Percentiles rank a stretch among this genome's conserved stretches.
Conservation (phyloP, 1,284 basidiomycete species). For the Flammula alnicola region DNA sequence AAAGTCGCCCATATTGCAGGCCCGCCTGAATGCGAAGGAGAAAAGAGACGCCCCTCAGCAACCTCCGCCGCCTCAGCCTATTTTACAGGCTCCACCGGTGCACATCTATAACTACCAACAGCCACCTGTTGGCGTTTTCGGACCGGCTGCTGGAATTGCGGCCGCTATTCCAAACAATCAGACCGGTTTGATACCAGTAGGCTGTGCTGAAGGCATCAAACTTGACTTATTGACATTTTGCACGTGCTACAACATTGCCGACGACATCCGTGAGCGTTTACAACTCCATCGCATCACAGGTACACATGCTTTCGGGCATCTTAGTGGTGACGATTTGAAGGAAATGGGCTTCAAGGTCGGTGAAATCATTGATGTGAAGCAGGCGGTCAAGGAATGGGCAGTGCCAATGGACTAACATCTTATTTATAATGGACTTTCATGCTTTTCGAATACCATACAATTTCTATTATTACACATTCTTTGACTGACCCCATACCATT, state of each 20-base stretch:
- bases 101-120: too few species aligned
- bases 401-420: too few species aligned
- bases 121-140: too few species aligned
- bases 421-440: too few species aligned
- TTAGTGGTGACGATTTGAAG: not conserved
- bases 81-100: conserved; percentile 15
- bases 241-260: conserved; percentile 1
- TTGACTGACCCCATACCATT: too few species aligned
- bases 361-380: conserved; percentile 12
- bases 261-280: conserved; percentile 2
- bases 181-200: not conserved
- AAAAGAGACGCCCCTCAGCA: not conserved
- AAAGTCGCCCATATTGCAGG: conserved; percentile 16
- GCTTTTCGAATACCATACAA: too few species aligned
- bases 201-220: not conserved
- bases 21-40: conserved; percentile 13
- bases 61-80: not conserved
- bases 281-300: conserved; percentile 2
- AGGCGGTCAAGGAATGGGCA: conserved; percentile 10
- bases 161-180: not conserved
- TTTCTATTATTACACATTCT: too few species aligned
- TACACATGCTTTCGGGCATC: too few species aligned
- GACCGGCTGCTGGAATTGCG: too few species aligned
- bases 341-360: conserved; percentile 11
- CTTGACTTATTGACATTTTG: conserved; percentile 11